Percentiles rank a stretch among this genome's conserved stretches.
phyloP scores from a whole-genome alignment of 2,329 filamentous ascomycete species.

The Aureobasidium uvarum region DNA sequence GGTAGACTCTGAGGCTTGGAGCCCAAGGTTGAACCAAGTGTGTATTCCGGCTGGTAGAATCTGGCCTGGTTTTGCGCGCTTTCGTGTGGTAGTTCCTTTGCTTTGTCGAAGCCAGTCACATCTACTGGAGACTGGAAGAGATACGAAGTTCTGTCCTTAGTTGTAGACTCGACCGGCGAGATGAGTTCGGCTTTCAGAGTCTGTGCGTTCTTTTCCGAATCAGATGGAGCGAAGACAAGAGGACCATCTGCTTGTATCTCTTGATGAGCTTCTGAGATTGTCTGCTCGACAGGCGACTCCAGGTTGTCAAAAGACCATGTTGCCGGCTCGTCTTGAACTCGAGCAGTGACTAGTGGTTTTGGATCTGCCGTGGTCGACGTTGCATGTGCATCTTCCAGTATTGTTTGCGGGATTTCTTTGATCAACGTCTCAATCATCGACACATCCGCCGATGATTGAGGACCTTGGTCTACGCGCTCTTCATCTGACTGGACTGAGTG shows the following conservation, averaged over 20 bases:
- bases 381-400: not conserved
- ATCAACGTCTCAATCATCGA: slow-evolving; percentile 1
- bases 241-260: not conserved
- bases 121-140: slow-evolving; percentile 48
- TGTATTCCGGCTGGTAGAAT: not conserved
- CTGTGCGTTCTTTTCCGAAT: not conserved
- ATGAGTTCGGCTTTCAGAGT: slow-evolving; percentile 29
- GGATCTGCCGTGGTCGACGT: not conserved
- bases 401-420: not conserved
- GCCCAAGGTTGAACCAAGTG: no score
- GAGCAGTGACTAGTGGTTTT: not conserved
- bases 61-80: not conserved
- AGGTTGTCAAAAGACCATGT: slow-evolving; percentile 25
- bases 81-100: not conserved
- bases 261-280: not conserved
- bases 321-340: not conserved
- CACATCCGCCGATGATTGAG: not conserved
- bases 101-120: not conserved
- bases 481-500: not conserved
- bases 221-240: not conserved
- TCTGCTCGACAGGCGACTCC: not conserved
- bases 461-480: not conserved
- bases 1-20: not conserved
- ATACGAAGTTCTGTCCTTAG: slow-evolving; percentile 49
- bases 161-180: slow-evolving; percentile 44